Base-by-base conservation (phyloP, 2,329 filamentous ascomycete species). In the Hypomyces rosellus region DNA sequence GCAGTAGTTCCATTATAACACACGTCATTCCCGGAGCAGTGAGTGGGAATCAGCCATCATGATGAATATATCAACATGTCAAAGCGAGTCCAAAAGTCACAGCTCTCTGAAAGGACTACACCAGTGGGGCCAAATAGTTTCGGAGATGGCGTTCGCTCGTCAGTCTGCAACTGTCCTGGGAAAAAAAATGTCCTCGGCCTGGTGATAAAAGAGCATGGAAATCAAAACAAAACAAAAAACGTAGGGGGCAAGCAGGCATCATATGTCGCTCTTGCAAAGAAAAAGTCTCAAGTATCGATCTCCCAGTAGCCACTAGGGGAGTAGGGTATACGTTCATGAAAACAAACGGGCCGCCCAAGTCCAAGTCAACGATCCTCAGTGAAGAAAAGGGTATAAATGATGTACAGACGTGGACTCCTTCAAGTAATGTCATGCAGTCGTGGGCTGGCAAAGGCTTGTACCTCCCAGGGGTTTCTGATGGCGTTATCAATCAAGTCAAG, bases 401-500 rank as follows among this genome's bases (percentile, higher is more conserved):
- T 65, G 64, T 64, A 66, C 65, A 66, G 58, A 63, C 60, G 62
- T 56, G 53, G 54, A 55, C 58, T 63, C 59, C 58, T 55, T 61
- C 55, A 62, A 59, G 46, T 46, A 55, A 53, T 51, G 59, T 60
- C 60, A 62, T 58, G 55, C 53, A 48, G 55, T 56, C 51, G 58
- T 49, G 60, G 54, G 53, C 50, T 57, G 59, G 52, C 58, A 48
- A 59, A 51, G 52, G 30, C 12, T 18, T 22, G 39, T 33, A 38
- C 40, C 14, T 34, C 37, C 45, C 36, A 22, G 40, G 36, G 30
- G 34, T n/a, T 48, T 13, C 45, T 40, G 30, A 44, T 57, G 55
- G 62, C 55, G 54, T 57, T 57, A 57, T 64, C 63, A 65, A 59
- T 64, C 64, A 64, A 58, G 61, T 61, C 61, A 66, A 52, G 61